Base-by-base conservation (phyloP, 345 rosid genomes). In the Microthlaspi erraticum region DNA sequence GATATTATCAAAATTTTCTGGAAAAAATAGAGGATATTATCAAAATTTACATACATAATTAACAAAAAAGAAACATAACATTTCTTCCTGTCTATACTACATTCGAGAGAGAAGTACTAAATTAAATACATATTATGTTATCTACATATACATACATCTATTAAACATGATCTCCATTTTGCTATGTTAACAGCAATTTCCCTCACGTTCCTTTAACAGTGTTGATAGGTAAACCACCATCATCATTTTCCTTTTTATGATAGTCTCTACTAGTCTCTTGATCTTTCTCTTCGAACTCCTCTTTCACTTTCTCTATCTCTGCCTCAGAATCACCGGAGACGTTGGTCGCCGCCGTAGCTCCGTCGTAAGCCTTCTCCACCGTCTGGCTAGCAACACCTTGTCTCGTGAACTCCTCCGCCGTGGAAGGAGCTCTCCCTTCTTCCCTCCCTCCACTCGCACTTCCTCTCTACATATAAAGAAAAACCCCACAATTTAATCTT, bases 371-470 rank as follows among this genome's bases (percentile, higher is more conserved):
- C 77, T 80, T 85, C 3, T 77, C 73, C 49, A 50, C 41, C 17
- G 79, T 72, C 77, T 78, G 85, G 38, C 83, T 78, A 13, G 77
- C 78, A 19, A 66, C 34, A 9, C 79, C 75, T 11, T 61, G 75
- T 51, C 77, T 79, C 53, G 41, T 70, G 77, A 86, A 86, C 77
- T 84, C 86, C 26, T 81, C 76, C 3, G 85, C 86, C 10, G 74
- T 71, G 0, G 83, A 86, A 3, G 86, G 66, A 38, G 88, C 88
- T 75, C 88, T 81, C 68, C 74, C 81, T 16, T 73, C 76, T 37
- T 42, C 55, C 50, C 56, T 77, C 26, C 66, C 75, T 9, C 44
- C 44, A 7, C 59, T 68, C 18, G 70, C 64, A 60, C 58, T 77
- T 72, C 57, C 79, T 72, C 82, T 77, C 66, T 41, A 60, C 51